Percentiles rank a stretch among this genome's conserved stretches.
phyloP scores from a whole-genome alignment of 495 filamentous ascomycete genomes.

The Chaetomium fimeti region DNA sequence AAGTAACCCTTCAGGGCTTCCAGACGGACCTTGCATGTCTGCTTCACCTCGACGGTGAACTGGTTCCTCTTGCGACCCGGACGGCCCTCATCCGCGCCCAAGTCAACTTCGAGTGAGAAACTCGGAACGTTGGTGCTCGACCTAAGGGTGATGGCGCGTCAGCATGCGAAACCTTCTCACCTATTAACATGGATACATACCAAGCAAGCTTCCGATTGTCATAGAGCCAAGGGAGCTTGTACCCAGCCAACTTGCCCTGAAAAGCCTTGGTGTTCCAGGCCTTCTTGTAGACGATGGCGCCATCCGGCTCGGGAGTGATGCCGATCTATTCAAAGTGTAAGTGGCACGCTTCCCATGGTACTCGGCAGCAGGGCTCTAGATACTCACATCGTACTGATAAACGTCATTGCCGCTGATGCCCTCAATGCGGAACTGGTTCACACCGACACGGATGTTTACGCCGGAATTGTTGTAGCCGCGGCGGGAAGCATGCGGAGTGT shows the following conservation, averaged over 20 bases:
- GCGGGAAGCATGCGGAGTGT: conserved; percentile 37
- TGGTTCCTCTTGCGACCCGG: conserved; percentile 45
- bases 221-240: conserved; percentile 59
- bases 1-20: conserved; percentile 65
- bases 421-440: conserved; percentile 75
- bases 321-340: conserved; percentile 50
- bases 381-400: conserved; percentile 84
- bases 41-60: conserved; percentile 58
- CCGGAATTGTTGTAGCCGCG: conserved; percentile 59
- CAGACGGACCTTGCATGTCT: conserved; percentile 62
- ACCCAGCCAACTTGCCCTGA: conserved; percentile 48
- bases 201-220: conserved; percentile 80
- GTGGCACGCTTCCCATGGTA: background rate
- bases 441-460: conserved; percentile 52
- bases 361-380: background rate
- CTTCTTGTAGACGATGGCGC: conserved; percentile 58
- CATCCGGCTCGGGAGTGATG: conserved; percentile 64
- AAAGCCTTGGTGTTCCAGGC: conserved; percentile 66
- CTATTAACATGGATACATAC: conserved; percentile 45
- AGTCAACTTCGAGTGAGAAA: conserved; percentile 56
- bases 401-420: conserved; percentile 51
- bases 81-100: conserved; percentile 59
- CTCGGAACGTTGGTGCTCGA: conserved; percentile 43
- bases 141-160: conserved; percentile 30
- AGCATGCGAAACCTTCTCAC: conserved; percentile 18